Evolutionary conservation across 2,329 filamentous ascomycete genomes (phyloP).

Genomic region (Herpotrichia juniperi): DNA sequence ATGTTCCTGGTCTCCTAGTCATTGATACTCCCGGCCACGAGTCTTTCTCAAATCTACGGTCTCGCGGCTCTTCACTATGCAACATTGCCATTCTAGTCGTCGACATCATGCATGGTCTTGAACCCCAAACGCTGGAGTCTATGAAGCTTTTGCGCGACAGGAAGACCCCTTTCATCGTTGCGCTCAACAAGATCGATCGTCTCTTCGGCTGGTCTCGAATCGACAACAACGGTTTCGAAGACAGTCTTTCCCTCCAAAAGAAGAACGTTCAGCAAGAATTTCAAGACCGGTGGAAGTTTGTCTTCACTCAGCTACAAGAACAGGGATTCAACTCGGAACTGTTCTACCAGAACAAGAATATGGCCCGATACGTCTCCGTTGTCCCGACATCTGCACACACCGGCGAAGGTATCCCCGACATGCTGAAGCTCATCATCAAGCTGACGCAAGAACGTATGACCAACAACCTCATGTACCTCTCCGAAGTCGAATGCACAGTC

Average conservation of each 20-base stretch:
- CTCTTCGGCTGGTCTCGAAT: conserved; percentile 99
- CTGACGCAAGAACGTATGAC: conserved; percentile 98
- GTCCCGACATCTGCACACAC: conserved; percentile 97
- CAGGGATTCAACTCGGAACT: conserved; percentile 98
- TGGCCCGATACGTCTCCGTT: conserved; percentile 92
- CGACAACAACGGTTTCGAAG: conserved; percentile 97
- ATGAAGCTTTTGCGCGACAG: conserved; percentile 92
- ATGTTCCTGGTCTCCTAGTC: conserved; percentile 92
- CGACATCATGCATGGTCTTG: conserved; percentile 99
- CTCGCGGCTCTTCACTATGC: conserved; percentile 95
- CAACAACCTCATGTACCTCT: conserved; percentile 95
- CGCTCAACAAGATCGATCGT: conserved; percentile 99
- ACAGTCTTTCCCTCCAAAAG: conserved; percentile 87
- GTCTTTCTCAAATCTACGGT: conserved; percentile 98
- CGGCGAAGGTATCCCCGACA: conserved; percentile 98
- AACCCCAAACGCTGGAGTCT: conserved; percentile 95
- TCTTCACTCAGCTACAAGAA: conserved; percentile 92
- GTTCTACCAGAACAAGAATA: conserved; percentile 97
- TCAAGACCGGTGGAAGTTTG: conserved; percentile 84
- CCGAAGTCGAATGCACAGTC: conserved; percentile 96
- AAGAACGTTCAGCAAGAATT: conserved; percentile 96
- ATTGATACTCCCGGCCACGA: conserved; percentile 99
- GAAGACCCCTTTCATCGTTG: conserved; percentile 97
- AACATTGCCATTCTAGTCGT: conserved; percentile 99
- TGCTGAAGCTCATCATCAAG: conserved; percentile 92